Percentiles rank a stretch among this genome's conserved stretches.
phyloP scores from a whole-genome alignment of 2,329 filamentous ascomycete species.

The Aspergillus puulaauensis region DNA sequence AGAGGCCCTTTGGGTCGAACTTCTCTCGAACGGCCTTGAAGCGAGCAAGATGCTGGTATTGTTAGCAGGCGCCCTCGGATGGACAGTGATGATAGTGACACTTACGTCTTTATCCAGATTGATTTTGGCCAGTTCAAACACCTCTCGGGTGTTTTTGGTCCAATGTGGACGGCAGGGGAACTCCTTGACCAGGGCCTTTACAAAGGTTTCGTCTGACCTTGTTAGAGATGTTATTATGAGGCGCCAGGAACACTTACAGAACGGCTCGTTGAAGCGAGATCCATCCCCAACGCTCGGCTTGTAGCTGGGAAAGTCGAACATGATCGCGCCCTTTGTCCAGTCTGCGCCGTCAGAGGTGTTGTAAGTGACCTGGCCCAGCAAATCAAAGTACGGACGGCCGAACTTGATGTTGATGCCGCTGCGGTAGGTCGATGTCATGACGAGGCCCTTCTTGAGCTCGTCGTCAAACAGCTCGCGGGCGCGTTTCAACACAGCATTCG shows the following conservation, averaged over 20 bases:
- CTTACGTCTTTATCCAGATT: constrained; percentile 12
- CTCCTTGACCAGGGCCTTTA: constrained; percentile 5
- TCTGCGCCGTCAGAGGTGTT: constrained; percentile 13
- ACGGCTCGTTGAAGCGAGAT: constrained; percentile 12
- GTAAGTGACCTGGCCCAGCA: constrained; percentile 14
- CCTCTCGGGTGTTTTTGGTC: constrained; percentile 14
- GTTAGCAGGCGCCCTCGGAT: too few species aligned
- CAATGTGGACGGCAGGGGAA: constrained; percentile 15
- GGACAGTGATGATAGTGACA: not conserved
- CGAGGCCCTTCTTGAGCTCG: constrained; percentile 7
- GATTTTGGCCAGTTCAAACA: constrained; percentile 7
- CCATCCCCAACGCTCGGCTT: constrained; percentile 7
- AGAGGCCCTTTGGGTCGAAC: constrained; percentile 13
- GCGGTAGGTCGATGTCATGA: constrained; percentile 15
- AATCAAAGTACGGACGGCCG: constrained; percentile 12
- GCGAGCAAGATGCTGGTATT: constrained; percentile 8
- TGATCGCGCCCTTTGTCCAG: constrained; percentile 13
- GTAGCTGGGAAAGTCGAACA: constrained; percentile 15
- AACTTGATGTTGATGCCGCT: constrained; percentile 18
- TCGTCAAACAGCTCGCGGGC: constrained; percentile 12
- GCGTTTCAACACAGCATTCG: constrained; percentile 9
- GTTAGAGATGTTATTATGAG: not conserved
- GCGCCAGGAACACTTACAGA: not conserved
- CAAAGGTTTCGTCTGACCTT: not conserved
- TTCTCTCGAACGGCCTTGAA: constrained; percentile 12